A percentile compares a stretch with the other conserved stretches of the same genome.
phyloP scores from a whole-genome alignment of 441 rosid genomes.

The Gossypium trilobum region DNA sequence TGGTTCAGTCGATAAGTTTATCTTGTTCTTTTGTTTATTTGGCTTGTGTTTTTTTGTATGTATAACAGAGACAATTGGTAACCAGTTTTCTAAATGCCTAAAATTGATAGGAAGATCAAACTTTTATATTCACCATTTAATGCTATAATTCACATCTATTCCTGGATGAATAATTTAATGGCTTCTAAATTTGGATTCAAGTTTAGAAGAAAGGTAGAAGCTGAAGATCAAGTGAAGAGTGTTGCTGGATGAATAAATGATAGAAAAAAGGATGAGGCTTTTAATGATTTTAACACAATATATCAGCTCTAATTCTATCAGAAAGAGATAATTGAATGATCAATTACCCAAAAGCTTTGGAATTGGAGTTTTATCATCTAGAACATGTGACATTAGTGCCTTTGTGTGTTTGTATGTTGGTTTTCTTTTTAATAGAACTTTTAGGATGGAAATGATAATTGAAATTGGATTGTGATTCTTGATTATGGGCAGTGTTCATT shows the following conservation, averaged over 20 bases:
- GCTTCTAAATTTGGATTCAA: constrained; percentile 1
- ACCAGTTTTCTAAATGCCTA: not conserved
- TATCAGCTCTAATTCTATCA: not conserved
- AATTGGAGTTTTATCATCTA: not conserved
- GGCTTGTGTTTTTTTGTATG: not conserved
- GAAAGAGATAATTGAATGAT: not conserved
- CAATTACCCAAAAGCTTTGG: constrained; percentile 24
- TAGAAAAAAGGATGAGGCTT: not conserved
- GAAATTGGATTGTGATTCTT: not conserved
- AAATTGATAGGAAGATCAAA: not conserved
- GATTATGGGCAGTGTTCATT: not conserved
- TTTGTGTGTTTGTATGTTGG: not conserved
- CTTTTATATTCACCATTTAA: not conserved
- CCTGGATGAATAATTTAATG: not conserved
- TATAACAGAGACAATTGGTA: not conserved
- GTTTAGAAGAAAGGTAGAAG: not conserved
- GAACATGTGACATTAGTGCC: not conserved
- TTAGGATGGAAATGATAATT: not conserved
- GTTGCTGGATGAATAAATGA: not conserved
- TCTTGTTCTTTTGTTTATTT: not conserved
- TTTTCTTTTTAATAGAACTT: not conserved
- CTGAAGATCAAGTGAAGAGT: not conserved
- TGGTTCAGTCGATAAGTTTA: too few relatives aligned
- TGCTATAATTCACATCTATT: not conserved
- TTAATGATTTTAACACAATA: not conserved